phyloP scores from a whole-genome alignment of 2,329 filamentous ascomycete species.

The Penicillium sclerotiorum region DNA sequence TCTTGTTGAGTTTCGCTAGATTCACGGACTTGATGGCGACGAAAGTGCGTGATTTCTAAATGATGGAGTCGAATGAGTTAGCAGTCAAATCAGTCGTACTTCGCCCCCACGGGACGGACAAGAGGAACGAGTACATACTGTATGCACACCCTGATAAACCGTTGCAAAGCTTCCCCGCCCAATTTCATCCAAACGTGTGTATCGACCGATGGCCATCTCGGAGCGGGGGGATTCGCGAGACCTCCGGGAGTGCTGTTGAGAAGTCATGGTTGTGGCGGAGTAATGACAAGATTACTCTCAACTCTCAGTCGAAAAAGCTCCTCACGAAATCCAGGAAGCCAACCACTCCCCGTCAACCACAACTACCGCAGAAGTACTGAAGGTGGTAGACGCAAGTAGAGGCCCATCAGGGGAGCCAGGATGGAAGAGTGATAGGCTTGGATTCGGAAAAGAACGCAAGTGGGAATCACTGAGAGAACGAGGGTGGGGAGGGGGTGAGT shows the following conservation, averaged over 20 bases:
- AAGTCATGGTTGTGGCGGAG: constrained; percentile 44
- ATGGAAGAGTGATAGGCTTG: background rate
- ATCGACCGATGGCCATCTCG: constrained; percentile 67
- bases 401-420: constrained; percentile 38
- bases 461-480: constrained; percentile 19
- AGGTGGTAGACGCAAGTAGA: constrained; percentile 26
- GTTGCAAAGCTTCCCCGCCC: constrained; percentile 97
- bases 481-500: constrained; percentile 11
- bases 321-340: constrained; percentile 10
- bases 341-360: constrained; percentile 34
- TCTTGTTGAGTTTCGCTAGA: constrained; percentile 85
- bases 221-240: constrained; percentile 36
- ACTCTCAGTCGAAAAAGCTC: constrained; percentile 17
- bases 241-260: constrained; percentile 47
- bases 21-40: constrained; percentile 98
- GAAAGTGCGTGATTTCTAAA: constrained; percentile 73
- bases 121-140: constrained; percentile 68
- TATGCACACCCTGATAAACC: constrained; percentile 85
- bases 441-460: constrained; percentile 16
- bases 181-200: constrained; percentile 83
- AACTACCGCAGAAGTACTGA: constrained; percentile 39
- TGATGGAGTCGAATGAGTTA: constrained; percentile 2
- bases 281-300: constrained; percentile 18
- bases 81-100: constrained; percentile 15
- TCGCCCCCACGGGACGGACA: no score